phyloP scores from a whole-genome alignment of 352 stramenopile genomes.

The Pythium aquatile region DNA sequence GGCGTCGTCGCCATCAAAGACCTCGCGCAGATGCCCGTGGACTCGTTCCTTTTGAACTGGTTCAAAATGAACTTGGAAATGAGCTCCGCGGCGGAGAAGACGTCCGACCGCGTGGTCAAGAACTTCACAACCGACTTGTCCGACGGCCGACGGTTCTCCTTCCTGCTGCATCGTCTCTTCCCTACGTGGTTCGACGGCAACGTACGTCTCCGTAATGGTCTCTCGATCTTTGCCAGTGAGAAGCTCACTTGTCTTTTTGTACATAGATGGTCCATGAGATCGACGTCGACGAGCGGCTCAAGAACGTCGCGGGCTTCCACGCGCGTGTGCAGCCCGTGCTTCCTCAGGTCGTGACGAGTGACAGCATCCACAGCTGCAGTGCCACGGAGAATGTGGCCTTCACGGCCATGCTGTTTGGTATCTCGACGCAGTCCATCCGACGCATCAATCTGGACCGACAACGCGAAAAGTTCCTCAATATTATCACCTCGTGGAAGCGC shows the following conservation, averaged over 20 bases:
- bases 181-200: slow-evolving; percentile 66
- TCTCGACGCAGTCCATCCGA: slow-evolving; percentile 36
- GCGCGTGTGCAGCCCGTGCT: slow-evolving; percentile 59
- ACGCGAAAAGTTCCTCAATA: slow-evolving; percentile 36
- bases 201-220: slow-evolving; percentile 26
- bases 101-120: slow-evolving; percentile 65
- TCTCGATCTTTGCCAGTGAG: not conserved
- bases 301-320: slow-evolving; percentile 71
- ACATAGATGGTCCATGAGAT: slow-evolving; percentile 77
- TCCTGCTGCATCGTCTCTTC: slow-evolving; percentile 72
- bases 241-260: not conserved
- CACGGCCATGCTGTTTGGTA: slow-evolving; percentile 74
- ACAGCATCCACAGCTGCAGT: slow-evolving; percentile 66
- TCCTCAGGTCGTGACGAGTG: slow-evolving; percentile 62
- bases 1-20: slow-evolving; percentile 53
- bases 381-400: slow-evolving; percentile 75
- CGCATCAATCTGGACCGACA: slow-evolving; percentile 37
- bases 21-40: slow-evolving; percentile 67
- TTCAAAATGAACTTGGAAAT: slow-evolving; percentile 73
- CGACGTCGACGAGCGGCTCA: slow-evolving; percentile 63
- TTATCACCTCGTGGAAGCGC: slow-evolving; percentile 70
- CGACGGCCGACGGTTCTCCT: slow-evolving; percentile 64
- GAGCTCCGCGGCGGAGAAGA: slow-evolving; percentile 58
- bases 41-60: slow-evolving; percentile 73
- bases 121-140: slow-evolving; percentile 76